Percentiles rank a stretch among this genome's conserved stretches.
These are phyloP conservation scores for Iris macrosiphon DNA, from an alignment of 106 monocot genomes.

Conservation along the genomic window DNA sequence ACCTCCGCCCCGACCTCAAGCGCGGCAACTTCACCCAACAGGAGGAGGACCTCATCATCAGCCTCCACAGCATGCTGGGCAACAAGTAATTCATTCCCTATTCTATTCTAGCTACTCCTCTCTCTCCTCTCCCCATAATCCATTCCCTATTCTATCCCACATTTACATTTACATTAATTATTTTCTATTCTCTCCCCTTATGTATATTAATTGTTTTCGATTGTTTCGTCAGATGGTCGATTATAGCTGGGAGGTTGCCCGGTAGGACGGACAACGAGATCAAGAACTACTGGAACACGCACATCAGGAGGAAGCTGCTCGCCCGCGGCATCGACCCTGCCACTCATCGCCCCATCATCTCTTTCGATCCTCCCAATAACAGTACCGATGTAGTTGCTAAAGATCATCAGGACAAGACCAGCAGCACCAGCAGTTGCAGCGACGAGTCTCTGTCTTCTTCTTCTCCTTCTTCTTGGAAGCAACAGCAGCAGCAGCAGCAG, in stretches of 20 bases:
- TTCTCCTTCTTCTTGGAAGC: not conserved
- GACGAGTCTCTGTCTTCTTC: not conserved
- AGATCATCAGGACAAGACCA: not conserved
- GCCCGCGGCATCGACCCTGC: conserved; percentile 24
- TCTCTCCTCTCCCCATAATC: too few relatives aligned
- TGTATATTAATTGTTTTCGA: not conserved
- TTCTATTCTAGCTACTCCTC: too few relatives aligned
- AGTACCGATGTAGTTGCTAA: not conserved
- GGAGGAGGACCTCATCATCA: conserved; percentile 54
- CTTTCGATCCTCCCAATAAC: too few relatives aligned
- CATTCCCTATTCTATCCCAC: too few relatives aligned
- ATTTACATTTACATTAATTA: too few relatives aligned
- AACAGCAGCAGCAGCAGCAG: not conserved
- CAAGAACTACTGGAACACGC: conserved; percentile 42
- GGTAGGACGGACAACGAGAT: conserved; percentile 34
- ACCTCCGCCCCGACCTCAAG: conserved; percentile 50
- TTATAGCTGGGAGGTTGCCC: conserved; percentile 28
- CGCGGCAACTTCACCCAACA: conserved; percentile 46
- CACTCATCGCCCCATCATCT: conserved; percentile 29
- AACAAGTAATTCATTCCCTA: conserved; percentile 14
- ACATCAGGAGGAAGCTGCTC: conserved; percentile 24
- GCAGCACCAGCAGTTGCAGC: not conserved
- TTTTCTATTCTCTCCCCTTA: not conserved
- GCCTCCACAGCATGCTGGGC: conserved; percentile 33
- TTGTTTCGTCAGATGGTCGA: conserved; percentile 14